Evolutionary conservation across 176 grass and related monocot species (phyloP), one percentile per base, ranked within the genome.

Genomic region (Aegilops bicornis): DNA sequence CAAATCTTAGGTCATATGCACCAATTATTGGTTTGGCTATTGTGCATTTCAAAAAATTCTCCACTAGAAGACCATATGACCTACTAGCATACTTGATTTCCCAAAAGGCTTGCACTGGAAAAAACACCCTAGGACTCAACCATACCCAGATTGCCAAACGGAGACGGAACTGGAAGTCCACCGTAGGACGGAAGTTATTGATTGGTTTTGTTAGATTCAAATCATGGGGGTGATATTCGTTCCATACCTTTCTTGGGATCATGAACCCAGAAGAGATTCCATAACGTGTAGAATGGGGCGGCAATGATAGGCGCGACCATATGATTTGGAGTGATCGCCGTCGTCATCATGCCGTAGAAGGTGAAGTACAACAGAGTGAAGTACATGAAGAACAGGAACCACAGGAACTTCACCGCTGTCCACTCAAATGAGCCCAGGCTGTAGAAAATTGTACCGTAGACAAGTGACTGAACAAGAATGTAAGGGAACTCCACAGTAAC

Each of bases 181-280:
- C 19, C 29, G 68, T 61, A 73, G 33, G 31, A 13, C 10, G 54
- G 33, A 83, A 73, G 52, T 40, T 73, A 13, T 40, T 43, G 69
- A 24, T 64, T 31, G 50, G 70, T n/a, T 76, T 42, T n/a, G 35
- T n/a, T 67, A 74, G 76, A 61, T 68, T 76, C 16, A 66, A 71
- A 87, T 71, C 77, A 84, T 73, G 48, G 22, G 30, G 63, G 72
- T n/a, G 22, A 63, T 23, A 54, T 93, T 78, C 36, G 59, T 81
- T 32, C 79, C 74, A 77, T 93, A 99, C 97, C 97, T 97, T 94
- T 79, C 79, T 89, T 33, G 89, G 42, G 83, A 99, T 94, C 97
- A 99, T 93, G 82, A 99, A 97, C 3, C 97, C 94, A 82, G 85
- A 99, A 94, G 76, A 99, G 92, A 93, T 97, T 99, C 97, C 97